Percentiles rank a stretch among this genome's conserved stretches.
phyloP scores from a whole-genome alignment of 1,139 yeast genomes.

The Scheffersomyces stambukii region DNA sequence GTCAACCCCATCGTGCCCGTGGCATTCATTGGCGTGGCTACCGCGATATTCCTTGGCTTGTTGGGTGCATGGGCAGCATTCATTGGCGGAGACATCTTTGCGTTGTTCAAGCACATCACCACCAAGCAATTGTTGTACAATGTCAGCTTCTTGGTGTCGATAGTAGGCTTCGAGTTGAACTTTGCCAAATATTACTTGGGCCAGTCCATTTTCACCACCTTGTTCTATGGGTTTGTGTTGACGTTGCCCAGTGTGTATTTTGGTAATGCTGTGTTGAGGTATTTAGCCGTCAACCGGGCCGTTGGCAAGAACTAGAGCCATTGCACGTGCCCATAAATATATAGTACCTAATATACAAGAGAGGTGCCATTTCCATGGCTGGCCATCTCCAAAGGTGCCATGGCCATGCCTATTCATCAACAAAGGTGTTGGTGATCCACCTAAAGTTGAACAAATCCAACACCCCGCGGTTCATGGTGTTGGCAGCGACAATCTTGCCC shows the following conservation, averaged over 20 bases:
- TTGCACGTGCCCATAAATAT: background rate
- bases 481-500: constrained; percentile 81
- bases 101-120: constrained; percentile 24
- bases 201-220: constrained; percentile 65
- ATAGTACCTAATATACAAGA: background rate
- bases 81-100: constrained; percentile 44
- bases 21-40: constrained; percentile 45
- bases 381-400: too few relatives aligned
- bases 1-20: constrained; percentile 54
- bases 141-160: constrained; percentile 45
- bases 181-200: constrained; percentile 70
- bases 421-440: constrained; percentile 44
- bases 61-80: constrained; percentile 45
- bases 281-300: constrained; percentile 30
- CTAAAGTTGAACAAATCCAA: constrained; percentile 51
- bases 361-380: too few relatives aligned
- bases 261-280: constrained; percentile 59
- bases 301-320: constrained; percentile 25
- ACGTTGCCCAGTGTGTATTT: constrained; percentile 56
- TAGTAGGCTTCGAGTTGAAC: constrained; percentile 57
- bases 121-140: constrained; percentile 29
- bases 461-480: constrained; percentile 35
- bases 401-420: constrained; percentile 12
- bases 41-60: constrained; percentile 39
- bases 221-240: constrained; percentile 48